Conservation (phyloP, 2,329 filamentous ascomycete genomes). For the Aureobasidium sp. region DNA sequence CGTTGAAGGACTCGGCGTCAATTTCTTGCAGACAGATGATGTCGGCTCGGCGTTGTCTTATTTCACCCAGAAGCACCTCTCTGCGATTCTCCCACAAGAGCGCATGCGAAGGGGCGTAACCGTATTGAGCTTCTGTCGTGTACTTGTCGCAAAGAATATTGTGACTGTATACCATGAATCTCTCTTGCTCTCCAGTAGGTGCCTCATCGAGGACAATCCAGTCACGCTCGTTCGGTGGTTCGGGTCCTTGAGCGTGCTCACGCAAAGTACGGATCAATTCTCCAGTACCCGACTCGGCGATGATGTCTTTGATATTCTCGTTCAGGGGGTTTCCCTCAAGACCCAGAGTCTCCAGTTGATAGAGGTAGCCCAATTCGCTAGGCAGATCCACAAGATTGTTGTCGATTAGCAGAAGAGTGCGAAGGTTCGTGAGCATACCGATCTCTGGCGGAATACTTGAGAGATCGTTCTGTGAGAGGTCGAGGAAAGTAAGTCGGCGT, state of each 20-base stretch:
- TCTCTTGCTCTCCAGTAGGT: constrained; percentile 43
- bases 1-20: constrained; percentile 83
- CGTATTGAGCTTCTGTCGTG: constrained; percentile 76
- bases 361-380: constrained; percentile 79
- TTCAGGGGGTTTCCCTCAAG: constrained; percentile 87
- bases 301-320: constrained; percentile 66
- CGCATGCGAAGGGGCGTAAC: constrained; percentile 77
- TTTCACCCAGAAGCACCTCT: constrained; percentile 74
- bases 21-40: constrained; percentile 92
- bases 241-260: constrained; percentile 78
- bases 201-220: constrained; percentile 65
- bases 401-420: constrained; percentile 79
- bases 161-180: constrained; percentile 82
- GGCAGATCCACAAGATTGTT: constrained; percentile 80
- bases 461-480: constrained; percentile 83
- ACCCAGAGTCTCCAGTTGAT: constrained; percentile 79
- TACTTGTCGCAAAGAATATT: constrained; percentile 95
- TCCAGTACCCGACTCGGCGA: constrained; percentile 82
- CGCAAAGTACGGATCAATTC: constrained; percentile 75
- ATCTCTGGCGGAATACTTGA: constrained; percentile 78
- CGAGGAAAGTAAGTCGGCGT: constrained; percentile 72
- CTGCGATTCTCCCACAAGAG: constrained; percentile 83
- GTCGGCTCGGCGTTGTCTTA: constrained; percentile 72
- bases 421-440: constrained; percentile 92
- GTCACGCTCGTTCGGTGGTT: constrained; percentile 68